These are phyloP conservation scores for Salicornia ramosissima DNA, from an alignment of 148 eudicot species.

Conservation along the genomic window DNA sequence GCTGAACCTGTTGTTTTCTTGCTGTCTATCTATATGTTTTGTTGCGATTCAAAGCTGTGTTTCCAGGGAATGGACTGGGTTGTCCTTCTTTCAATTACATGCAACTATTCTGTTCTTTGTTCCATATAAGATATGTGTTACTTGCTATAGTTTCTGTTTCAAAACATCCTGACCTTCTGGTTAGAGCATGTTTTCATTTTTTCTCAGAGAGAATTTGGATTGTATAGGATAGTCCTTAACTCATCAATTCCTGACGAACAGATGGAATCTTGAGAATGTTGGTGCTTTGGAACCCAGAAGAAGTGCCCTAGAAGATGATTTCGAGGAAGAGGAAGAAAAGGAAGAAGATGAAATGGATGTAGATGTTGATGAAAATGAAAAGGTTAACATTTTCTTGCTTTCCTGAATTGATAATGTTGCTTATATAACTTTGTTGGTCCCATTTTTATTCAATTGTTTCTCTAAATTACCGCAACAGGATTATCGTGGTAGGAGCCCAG, in stretches of 20 bases:
- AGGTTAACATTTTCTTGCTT: slow-evolving; percentile 37
- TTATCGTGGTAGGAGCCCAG: slow-evolving; percentile 76
- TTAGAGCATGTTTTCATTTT: background rate
- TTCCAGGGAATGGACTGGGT: no score
- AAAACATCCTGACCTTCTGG: background rate
- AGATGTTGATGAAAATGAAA: slow-evolving; percentile 65
- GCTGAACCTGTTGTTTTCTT: no score
- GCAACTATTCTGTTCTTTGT: background rate
- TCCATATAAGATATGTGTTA: background rate
- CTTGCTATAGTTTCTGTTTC: slow-evolving; percentile 5
- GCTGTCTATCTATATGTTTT: no score
- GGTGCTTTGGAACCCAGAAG: slow-evolving; percentile 73
- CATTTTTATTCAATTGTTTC: slow-evolving; percentile 4
- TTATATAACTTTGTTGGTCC: no score
- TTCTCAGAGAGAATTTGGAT: slow-evolving; percentile 12
- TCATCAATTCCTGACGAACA: slow-evolving; percentile 25
- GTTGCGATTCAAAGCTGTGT: no score
- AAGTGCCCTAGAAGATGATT: slow-evolving; percentile 94
- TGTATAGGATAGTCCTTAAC: slow-evolving; percentile 15
- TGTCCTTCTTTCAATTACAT: background rate
- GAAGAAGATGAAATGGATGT: slow-evolving; percentile 82
- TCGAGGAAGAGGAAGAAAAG: slow-evolving; percentile 93
- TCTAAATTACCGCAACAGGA: slow-evolving; percentile 42
- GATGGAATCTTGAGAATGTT: slow-evolving; percentile 77
- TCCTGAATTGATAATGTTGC: background rate